Percentiles rank a stretch among this genome's conserved stretches.
Evolutionary conservation across 2,329 filamentous ascomycete species (phyloP).

Genomic region (Ophiostoma triangulosporum): DNA sequence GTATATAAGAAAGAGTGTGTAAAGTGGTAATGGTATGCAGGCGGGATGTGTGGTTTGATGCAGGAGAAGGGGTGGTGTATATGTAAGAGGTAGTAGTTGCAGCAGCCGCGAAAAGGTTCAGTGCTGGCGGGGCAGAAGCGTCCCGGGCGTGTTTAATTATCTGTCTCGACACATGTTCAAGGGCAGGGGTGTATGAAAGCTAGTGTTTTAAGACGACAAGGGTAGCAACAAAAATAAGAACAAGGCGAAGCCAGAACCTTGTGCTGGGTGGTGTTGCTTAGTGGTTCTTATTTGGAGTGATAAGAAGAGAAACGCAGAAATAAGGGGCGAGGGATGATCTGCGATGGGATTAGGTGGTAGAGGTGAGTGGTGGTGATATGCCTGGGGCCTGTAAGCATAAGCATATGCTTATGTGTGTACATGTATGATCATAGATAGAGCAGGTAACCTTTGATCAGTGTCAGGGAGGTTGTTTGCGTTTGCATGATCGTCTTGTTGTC

Average conservation of each 20-base stretch:
- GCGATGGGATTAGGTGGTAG: neutral
- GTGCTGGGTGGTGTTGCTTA: no score
- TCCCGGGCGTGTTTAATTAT: conserved; percentile 10
- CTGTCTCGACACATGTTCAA: conserved; percentile 10
- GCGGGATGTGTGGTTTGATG: neutral
- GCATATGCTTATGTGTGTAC: no score
- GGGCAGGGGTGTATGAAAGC: conserved; percentile 5
- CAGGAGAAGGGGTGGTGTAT: conserved; percentile 4
- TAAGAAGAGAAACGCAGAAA: conserved; percentile 6
- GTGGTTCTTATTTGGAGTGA: conserved; percentile 9
- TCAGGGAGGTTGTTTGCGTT: neutral
- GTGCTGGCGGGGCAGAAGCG: conserved; percentile 6
- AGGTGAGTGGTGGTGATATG: no score
- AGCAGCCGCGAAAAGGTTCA: neutral
- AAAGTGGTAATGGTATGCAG: neutral
- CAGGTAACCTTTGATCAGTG: neutral
- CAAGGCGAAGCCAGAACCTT: neutral
- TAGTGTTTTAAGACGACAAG: conserved; percentile 11
- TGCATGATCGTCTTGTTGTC: neutral
- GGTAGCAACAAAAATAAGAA: neutral
- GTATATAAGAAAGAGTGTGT: neutral
- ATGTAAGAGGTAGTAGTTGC: neutral
- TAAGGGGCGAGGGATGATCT: conserved; percentile 5
- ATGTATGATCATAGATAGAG: no score
- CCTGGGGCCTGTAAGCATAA: no score